Conservation (phyloP, 2,329 filamentous ascomycete species). For the Leptographium wingfieldii region DNA sequence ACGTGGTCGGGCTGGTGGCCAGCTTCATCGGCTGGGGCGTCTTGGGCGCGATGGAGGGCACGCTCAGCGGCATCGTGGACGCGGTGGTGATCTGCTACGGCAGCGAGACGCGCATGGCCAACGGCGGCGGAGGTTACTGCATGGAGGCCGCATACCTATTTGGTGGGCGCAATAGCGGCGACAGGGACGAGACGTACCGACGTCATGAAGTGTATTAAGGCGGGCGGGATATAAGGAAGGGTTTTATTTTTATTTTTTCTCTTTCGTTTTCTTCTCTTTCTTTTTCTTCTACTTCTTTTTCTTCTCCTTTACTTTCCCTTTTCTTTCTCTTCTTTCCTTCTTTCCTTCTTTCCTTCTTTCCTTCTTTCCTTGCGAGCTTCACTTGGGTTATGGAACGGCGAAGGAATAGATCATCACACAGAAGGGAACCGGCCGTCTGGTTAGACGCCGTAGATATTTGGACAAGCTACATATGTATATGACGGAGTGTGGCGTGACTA, state of each 20-base stretch:
- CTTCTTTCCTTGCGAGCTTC: no score
- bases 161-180: conserved; percentile 39
- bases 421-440: neutral
- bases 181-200: conserved; percentile 6
- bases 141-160: conserved; percentile 84
- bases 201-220: conserved; percentile 8
- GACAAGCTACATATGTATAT: neutral
- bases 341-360: neutral
- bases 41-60: conserved; percentile 79
- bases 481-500: neutral
- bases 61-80: conserved; percentile 76
- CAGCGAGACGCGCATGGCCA: conserved; percentile 63
- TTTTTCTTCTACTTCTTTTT: neutral
- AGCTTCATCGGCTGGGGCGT: conserved; percentile 93
- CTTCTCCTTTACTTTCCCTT: neutral
- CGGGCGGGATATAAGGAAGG: neutral
- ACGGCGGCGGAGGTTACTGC: conserved; percentile 66
- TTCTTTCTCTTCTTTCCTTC: neutral
- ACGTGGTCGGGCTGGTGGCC: conserved; percentile 83
- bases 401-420: neutral
- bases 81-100: conserved; percentile 89
- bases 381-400: neutral
- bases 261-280: neutral
- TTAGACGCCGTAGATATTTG: neutral
- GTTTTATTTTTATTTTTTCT: neutral